These are phyloP conservation scores for Russula griseocarnosa DNA, from an alignment of 768 basidiomycete genomes.

Conservation along the genomic window DNA sequence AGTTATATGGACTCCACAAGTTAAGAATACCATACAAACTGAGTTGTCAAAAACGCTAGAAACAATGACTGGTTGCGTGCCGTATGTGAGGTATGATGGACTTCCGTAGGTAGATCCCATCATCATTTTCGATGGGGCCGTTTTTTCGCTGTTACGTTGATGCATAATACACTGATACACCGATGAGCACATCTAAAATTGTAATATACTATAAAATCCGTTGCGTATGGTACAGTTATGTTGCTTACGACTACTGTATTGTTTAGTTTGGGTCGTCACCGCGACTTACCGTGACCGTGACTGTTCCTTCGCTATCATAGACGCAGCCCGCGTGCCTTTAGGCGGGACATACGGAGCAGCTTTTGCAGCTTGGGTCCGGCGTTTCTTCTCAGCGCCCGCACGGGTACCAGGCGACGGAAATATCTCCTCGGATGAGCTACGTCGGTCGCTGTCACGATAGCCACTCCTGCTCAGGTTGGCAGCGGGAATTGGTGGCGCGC, in stretches of 20 bases:
- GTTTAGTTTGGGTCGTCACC: not conserved
- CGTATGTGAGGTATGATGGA: too few relatives aligned
- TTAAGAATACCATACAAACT: not conserved
- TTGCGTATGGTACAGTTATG: too few relatives aligned
- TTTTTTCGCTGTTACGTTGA: too few relatives aligned
- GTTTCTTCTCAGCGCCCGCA: conserved; percentile 13
- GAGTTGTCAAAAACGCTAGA: not conserved
- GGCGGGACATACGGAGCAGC: conserved; percentile 9
- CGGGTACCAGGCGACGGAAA: conserved; percentile 16
- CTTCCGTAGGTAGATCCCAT: too few relatives aligned
- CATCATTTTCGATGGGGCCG: too few relatives aligned
- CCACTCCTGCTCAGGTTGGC: not conserved
- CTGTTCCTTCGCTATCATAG: conserved; percentile 5
- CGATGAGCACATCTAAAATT: too few relatives aligned
- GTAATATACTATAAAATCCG: too few relatives aligned
- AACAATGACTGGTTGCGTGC: not conserved
- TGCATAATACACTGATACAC: too few relatives aligned
- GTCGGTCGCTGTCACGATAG: not conserved
- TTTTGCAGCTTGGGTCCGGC: conserved; percentile 8
- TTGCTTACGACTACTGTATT: too few relatives aligned
- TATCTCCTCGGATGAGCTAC: conserved; percentile 6
- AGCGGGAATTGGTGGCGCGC: too few relatives aligned
- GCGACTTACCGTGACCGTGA: not conserved
- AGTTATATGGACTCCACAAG: not conserved
- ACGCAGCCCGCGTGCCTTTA: conserved; percentile 21